Evolutionary conservation across 805 yeast genomes (phyloP), one percentile per base, ranked within the genome.

Genomic region (Maudiozyma serrabonitensis): DNA sequence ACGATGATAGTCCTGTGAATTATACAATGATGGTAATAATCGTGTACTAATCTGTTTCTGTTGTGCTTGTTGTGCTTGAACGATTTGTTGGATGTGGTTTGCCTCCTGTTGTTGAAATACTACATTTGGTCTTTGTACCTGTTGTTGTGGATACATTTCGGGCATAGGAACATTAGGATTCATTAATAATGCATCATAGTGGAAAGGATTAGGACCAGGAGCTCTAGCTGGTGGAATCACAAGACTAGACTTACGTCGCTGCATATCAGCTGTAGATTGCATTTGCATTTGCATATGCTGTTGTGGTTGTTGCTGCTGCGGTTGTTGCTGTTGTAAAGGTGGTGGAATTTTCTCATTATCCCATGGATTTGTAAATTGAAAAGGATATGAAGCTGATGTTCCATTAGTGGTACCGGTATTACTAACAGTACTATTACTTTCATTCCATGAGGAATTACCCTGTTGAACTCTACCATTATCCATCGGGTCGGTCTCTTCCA

Each of bases 181-280:
- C 26, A 39, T 26, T n/a, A 35, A 6, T 25, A 44, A 37, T 31
- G 43, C 49, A n/a, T 67, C 57, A 50, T 63, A 69, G 47, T 67
- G 65, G 37, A 57, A 63, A 8, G 70, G 68, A 23, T 63, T 65
- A 5, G 76, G 75, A 13, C 70, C 75, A 2, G 74, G 73, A 0
- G 74, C 75, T 54, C 78, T 62, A 2, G 72, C 58, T 15, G 78
- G 78, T 2, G 76, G 76, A 16, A 67, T 54, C 9, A 73, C 58
- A 40, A 69, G 44, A 35, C 67, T 62, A 12, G 69, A 66, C 52
- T 64, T 66, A 45, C 69, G 53, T 51, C 69, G 59, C 37, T 61
- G 57, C 43, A 45, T 43, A 19, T 19, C 19, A 12, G 19, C 41
- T 39, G 48, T 41, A 15, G 38, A 35, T 35, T 35, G 38, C 16